Base-by-base conservation (phyloP, 2,329 filamentous ascomycete genomes). In the Dactylellina sp. region DNA sequence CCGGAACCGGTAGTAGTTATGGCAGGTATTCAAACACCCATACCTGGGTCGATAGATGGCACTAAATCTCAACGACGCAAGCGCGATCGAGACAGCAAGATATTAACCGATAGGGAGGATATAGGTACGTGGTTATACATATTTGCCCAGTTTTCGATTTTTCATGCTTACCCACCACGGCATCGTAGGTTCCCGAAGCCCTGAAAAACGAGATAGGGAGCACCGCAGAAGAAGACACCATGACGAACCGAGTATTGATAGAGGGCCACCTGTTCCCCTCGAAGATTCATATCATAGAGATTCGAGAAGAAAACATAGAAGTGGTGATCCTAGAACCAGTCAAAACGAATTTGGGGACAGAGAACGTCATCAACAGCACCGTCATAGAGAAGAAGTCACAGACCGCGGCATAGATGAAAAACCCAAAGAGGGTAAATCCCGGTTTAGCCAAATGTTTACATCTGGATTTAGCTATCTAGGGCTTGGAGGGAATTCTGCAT, bases 11-110 rank as follows among this genome's bases (percentile, higher is more conserved):
- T 22, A 20, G 32, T 32, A 7, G 18, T 18, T 16, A 55, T 55
- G 50, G 25, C 28, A 32, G 47, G 25, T 12, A 25, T 97, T 22
- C 89, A 95, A 79, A 83, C 87, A 61, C 79, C 96, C n/a, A 85
- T 98, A 4, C 89, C 88, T 9, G 68, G 53, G 20, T 53, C 68
- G 20, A 32, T 59, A 25, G 68, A 72, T 28, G 53, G 52, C 2
- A 37, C 49, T 16, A 65, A 59, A 20, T 53, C 68, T 11, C 68
- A 65, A 25, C 52, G 68, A 24, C 53, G 68, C 16, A 64, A 56
- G 32, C 44, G 60, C 18, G 59, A 71, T 39, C 49, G 66, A 28
- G 68, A 72, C 24, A 47, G 60, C 39, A 72, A 44, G 28, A 55
- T 22, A 7, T 24, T 39, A 20, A 24, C 53, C 16, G 39, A 65